A percentile compares a stretch with the other conserved stretches of the same genome.
Conservation (phyloP, 1,139 yeast species). For the Pichia sp. region DNA sequence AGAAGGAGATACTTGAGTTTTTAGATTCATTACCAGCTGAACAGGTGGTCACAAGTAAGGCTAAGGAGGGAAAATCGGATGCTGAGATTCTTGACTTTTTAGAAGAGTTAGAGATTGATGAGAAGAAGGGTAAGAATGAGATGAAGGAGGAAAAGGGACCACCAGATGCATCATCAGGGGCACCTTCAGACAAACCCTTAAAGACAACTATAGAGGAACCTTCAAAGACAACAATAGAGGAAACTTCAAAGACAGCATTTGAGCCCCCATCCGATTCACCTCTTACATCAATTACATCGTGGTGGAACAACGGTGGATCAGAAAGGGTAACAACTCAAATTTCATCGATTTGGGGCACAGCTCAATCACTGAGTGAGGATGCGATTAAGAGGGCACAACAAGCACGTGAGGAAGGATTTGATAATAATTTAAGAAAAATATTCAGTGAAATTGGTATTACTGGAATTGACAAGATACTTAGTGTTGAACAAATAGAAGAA, state of each 20-base stretch:
- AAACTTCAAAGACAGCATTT: background rate
- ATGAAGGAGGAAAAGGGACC: slow-evolving; percentile 1
- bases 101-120: slow-evolving; percentile 66
- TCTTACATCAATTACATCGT: slow-evolving; percentile 58
- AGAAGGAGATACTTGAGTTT: slow-evolving; percentile 84
- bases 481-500: slow-evolving; percentile 23
- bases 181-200: too few relatives aligned
- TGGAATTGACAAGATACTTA: slow-evolving; percentile 23
- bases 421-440: slow-evolving; percentile 27
- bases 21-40: slow-evolving; percentile 68
- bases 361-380: slow-evolving; percentile 26
- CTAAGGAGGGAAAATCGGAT: slow-evolving; percentile 36
- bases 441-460: slow-evolving; percentile 29
- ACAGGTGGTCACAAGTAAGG: background rate
- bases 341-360: slow-evolving; percentile 59
- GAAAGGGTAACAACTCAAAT: slow-evolving; percentile 49
- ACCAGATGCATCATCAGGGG: background rate
- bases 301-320: slow-evolving; percentile 81
- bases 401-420: slow-evolving; percentile 31
- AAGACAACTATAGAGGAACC: background rate
- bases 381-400: slow-evolving; percentile 36
- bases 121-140: slow-evolving; percentile 10
- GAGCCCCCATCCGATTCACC: background rate
- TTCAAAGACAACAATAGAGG: slow-evolving; percentile 1
- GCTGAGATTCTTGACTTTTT: slow-evolving; percentile 81